Base-by-base conservation (phyloP, 2,329 filamentous ascomycete genomes). In the Trichoderma cornu-damae region DNA sequence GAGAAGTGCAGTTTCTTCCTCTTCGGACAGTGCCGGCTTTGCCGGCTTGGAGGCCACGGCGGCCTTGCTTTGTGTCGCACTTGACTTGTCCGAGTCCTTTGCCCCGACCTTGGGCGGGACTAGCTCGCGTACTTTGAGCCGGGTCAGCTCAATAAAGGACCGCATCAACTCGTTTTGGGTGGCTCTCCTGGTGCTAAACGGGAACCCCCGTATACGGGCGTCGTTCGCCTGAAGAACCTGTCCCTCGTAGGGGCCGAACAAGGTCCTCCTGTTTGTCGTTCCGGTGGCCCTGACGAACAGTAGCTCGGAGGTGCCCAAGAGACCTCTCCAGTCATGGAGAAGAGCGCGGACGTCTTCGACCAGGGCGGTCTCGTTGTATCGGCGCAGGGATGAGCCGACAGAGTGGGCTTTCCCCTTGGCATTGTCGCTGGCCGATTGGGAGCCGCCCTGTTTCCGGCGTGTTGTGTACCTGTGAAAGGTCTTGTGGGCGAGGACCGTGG, bases 381-480 rank as follows among this genome's bases (percentile, higher is more conserved):
- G 83, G 74, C 94, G 87, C 58, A 99, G 76, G 43, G 85, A 89
- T 1, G 94, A 89, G 70, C 95, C 94, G 6, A 92, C 95, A 3
- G 94, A 97, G 72, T 97, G 91, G 0, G 94, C 94, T 46, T 88
- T 86, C 12, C 94, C 93, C 69, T 96, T 96, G n/a, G 92, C 84
- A 60, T 90, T 88, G 70, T 99, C 94, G 70, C 91, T 97, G 26
- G 93, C 87, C 3, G 92, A 95, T 70, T 99, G 94, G 9, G 91
- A 87, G 40, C 95, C 94, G 77, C 94, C 94, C 71, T 99, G 94
- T 71, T 99, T 99, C 63, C 94, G 83, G 62, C 94, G 82, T 5
- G 94, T 99, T 0, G 95, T 99, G 69, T 99, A 99, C 58, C 94
- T 83, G 71, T 99, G 95, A 71, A 97, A 99, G 0, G 93, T 96